These are phyloP conservation scores for Aspergillus indologenus DNA, from an alignment of 495 filamentous ascomycete genomes.

Conservation along the genomic window DNA sequence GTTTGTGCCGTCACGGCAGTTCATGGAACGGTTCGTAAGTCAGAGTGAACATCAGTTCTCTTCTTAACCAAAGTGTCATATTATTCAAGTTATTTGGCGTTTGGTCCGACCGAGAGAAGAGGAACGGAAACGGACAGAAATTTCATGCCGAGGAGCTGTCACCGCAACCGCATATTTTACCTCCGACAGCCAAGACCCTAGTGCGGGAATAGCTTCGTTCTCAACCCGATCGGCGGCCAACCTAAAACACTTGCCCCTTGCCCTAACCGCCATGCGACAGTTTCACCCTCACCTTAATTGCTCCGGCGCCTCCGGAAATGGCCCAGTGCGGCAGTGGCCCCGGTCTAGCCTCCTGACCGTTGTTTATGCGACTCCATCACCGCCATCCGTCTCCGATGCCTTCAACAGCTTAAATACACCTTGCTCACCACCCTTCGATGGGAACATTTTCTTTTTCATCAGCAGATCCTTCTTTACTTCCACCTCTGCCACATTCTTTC, in stretches of 20 bases:
- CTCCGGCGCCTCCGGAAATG: conserved; percentile 1
- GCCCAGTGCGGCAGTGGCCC: conserved; percentile 2
- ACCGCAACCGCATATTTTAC: not conserved
- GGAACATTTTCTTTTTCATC: not conserved
- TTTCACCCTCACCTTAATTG: conserved; percentile 6
- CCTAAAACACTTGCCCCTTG: conserved; percentile 6
- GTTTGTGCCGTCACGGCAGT: not conserved
- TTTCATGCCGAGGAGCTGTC: not conserved
- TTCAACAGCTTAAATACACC: not conserved
- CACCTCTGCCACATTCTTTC: not conserved
- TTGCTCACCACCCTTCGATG: not conserved
- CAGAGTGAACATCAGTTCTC: not conserved
- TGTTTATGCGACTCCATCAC: not conserved
- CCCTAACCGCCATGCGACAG: conserved; percentile 1
- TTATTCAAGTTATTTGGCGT: not conserved
- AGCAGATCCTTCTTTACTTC: not conserved
- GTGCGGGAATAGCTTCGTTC: not conserved
- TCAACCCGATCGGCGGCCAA: conserved; percentile 1
- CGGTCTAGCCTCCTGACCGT: not conserved
- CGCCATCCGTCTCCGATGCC: not conserved
- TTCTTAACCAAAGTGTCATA: not conserved
- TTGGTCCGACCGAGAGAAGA: not conserved
- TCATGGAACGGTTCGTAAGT: not conserved
- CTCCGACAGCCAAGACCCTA: conserved; percentile 5
- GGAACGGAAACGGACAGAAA: not conserved